These are phyloP conservation scores for Brassica incana DNA, from an alignment of 345 rosid genomes.

Conservation along the genomic window DNA sequence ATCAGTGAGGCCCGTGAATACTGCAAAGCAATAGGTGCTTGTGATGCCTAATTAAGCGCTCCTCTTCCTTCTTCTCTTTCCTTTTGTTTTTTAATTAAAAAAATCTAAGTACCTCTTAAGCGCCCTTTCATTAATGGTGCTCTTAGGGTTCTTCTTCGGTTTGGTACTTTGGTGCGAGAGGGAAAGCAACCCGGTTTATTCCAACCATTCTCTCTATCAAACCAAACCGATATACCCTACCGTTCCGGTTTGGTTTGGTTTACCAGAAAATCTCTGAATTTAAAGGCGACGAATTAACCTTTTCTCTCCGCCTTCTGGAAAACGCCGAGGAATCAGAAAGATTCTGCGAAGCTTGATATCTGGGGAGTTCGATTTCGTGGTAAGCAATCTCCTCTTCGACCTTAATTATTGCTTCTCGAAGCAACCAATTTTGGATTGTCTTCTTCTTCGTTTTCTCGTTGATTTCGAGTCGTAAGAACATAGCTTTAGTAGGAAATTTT, in stretches of 20 bases:
- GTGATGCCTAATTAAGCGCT: no score
- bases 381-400: background rate
- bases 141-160: constrained; percentile 33
- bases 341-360: constrained; percentile 1
- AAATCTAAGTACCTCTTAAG: no score
- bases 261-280: background rate
- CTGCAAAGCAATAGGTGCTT: no score
- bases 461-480: constrained; percentile 5
- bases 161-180: background rate
- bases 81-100: no score
- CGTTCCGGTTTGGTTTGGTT: constrained; percentile 22
- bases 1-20: no score
- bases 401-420: background rate
- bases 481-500: constrained; percentile 3
- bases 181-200: constrained; percentile 16
- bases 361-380: constrained; percentile 6
- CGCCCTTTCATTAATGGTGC: no score
- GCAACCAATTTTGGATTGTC: background rate
- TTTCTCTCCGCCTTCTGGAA: background rate
- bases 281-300: background rate
- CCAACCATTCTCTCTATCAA: background rate
- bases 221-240: constrained; percentile 3
- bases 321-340: constrained; percentile 4
- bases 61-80: no score
- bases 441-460: background rate